These are phyloP conservation scores for Colletotrichum sojae DNA, from an alignment of 2,329 filamentous ascomycete genomes.

Conservation along the genomic window DNA sequence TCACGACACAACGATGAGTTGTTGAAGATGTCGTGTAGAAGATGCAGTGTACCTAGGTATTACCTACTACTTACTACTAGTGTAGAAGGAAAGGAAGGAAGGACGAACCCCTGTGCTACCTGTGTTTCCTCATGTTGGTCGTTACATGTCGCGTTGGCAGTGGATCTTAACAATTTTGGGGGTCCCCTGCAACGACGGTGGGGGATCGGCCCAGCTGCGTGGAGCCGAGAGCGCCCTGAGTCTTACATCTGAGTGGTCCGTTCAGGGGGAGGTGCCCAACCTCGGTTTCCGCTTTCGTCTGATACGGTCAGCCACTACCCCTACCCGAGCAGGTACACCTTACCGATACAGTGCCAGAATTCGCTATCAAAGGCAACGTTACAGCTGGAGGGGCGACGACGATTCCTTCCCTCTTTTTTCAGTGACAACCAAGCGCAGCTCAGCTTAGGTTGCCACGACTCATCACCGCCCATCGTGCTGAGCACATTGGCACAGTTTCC, in stretches of 20 bases:
- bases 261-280: background rate
- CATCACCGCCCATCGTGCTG: background rate
- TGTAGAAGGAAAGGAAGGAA: background rate
- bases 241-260: slow-evolving; percentile 10
- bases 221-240: slow-evolving; percentile 9
- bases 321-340: background rate
- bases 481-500: background rate
- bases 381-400: slow-evolving; percentile 34
- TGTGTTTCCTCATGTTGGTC: slow-evolving; percentile 17
- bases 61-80: too few relatives aligned
- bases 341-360: background rate
- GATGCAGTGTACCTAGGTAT: background rate
- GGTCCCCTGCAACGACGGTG: slow-evolving; percentile 1
- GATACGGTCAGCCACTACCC: slow-evolving; percentile 28
- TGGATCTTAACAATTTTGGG: slow-evolving; percentile 22
- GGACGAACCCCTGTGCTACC: too few relatives aligned
- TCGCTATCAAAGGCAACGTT: slow-evolving; percentile 38
- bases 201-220: slow-evolving; percentile 7
- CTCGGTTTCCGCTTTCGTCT: slow-evolving; percentile 29
- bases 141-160: slow-evolving; percentile 31
- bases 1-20: too few relatives aligned
- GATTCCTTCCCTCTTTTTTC: slow-evolving; percentile 17
- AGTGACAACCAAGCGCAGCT: background rate
- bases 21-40: too few relatives aligned
- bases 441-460: background rate